Evolutionary conservation across 495 filamentous ascomycete genomes (phyloP).

Genomic region (Umbilicaria muhlenbergii): DNA sequence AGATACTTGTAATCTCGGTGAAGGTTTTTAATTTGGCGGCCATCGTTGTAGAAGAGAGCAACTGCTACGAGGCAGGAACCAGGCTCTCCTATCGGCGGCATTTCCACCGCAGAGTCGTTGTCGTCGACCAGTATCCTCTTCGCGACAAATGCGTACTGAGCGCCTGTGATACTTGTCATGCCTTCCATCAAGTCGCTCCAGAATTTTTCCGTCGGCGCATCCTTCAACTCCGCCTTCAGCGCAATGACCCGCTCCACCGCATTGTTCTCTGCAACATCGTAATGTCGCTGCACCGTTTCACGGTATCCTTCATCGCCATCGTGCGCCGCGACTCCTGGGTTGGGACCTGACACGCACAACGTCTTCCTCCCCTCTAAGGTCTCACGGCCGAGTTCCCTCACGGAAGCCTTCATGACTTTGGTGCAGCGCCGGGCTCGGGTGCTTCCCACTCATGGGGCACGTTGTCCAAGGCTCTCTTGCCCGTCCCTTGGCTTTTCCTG

Average conservation of each 20-base stretch:
- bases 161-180: conserved; percentile 43
- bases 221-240: conserved; percentile 43
- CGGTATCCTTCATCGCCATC: conserved; percentile 34
- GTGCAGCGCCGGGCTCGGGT: too few species aligned
- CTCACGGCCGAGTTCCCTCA: too few species aligned
- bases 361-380: conserved; percentile 14
- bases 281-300: conserved; percentile 29
- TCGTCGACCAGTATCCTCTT: conserved; percentile 50
- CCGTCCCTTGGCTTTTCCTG: too few species aligned
- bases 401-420: too few species aligned
- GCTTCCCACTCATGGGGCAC: too few species aligned
- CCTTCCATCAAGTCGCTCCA: conserved; percentile 54
- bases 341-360: conserved; percentile 27
- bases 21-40: conserved; percentile 33
- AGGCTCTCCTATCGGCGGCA: conserved; percentile 39
- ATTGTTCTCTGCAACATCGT: conserved; percentile 37
- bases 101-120: conserved; percentile 32
- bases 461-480: too few species aligned
- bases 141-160: conserved; percentile 59
- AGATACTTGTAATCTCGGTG: conserved; percentile 48
- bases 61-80: conserved; percentile 50
- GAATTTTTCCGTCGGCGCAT: conserved; percentile 42
- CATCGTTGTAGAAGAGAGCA: conserved; percentile 56
- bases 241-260: conserved; percentile 45
- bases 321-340: conserved; percentile 23